Conservation (phyloP, 371 early-diverging fungal genomes). For the Mucor lusitanicus region DNA sequence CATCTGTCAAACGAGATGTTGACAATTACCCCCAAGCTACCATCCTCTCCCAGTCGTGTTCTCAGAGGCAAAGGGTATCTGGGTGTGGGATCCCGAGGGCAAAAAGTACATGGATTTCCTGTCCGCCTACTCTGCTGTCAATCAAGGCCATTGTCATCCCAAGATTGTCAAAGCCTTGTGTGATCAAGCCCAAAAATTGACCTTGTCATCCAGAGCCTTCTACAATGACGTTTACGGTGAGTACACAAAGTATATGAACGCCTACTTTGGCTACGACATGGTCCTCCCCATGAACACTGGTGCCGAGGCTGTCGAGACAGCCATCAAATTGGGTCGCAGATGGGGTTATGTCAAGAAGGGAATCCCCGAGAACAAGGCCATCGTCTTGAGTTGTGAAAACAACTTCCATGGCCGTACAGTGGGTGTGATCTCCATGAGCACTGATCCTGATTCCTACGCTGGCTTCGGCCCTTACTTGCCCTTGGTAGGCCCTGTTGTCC, state of each 20-base stretch:
- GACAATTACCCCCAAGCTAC: slow-evolving; percentile 92
- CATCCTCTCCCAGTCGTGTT: slow-evolving; percentile 97
- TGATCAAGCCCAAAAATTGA: slow-evolving; percentile 85
- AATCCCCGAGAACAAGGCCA: slow-evolving; percentile 81
- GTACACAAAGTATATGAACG: slow-evolving; percentile 90
- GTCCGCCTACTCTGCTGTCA: slow-evolving; percentile 95
- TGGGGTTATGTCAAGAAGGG: slow-evolving; percentile 96
- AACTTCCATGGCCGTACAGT: slow-evolving; percentile 99
- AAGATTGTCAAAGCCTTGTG: slow-evolving; percentile 90
- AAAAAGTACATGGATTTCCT: slow-evolving; percentile 94
- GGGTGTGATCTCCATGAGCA: slow-evolving; percentile 94
- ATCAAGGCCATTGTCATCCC: slow-evolving; percentile 98
- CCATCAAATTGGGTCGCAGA: slow-evolving; percentile 95
- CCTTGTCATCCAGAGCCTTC: slow-evolving; percentile 94
- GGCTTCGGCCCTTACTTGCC: slow-evolving; percentile 96
- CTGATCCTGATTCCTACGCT: slow-evolving; percentile 83
- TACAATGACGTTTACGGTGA: slow-evolving; percentile 92
- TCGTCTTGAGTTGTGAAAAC: slow-evolving; percentile 81
- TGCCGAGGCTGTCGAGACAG: slow-evolving; percentile 98
- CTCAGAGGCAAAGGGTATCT: slow-evolving; percentile 83
- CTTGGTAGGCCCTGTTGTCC: slow-evolving; percentile 81
- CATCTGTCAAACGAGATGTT: slow-evolving; percentile 60
- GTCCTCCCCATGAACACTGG: slow-evolving; percentile 98
- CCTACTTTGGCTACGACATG: slow-evolving; percentile 96
- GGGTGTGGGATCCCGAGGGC: slow-evolving; percentile 97